Evolutionary conservation across 768 basidiomycete species (phyloP), one percentile per base, ranked within the genome.

Genomic region (Trametes cinnabarina): DNA sequence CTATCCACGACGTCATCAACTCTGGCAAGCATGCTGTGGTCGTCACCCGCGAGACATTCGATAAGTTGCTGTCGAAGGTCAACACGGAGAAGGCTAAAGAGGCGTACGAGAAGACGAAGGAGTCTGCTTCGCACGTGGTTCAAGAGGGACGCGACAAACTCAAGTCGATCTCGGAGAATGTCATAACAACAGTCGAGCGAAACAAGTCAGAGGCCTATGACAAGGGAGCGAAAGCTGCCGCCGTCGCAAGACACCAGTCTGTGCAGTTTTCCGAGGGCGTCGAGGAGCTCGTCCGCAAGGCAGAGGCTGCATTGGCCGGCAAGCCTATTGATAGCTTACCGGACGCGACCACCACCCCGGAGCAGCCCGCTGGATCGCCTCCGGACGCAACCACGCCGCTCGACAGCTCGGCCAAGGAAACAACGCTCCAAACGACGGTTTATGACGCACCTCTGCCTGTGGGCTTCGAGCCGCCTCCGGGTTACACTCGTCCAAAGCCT

Each of bases 391-490:
- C 69, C 17, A 61, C 70, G 10, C 58, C 66, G 11, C 62, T 69
- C 15, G 63, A 53, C 26, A 58, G 52, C 53, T 43, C 58, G n/a
- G 20, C 43, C 49, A 60, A 60, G 60, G 26, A 60, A 41, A 40
- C 58, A 22, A 57, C 66, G 55, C 42, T 60, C 10, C 52, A 54
- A 9, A 62, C 58, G n/a, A 73, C 74, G 26, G 75, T 88, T 19
- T 96, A 96, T 68, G 72, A 75, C 43, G 80, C 74, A 17, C 87
- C 88, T 6, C 78, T 98, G 22, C 97, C 96, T n/a, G 73, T 99
- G 49, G 96, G 94, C 12, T 92, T 91, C 70, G 94, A 98, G 71
- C 92, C 89, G 10, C 95, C 96, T 32, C 92, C 92, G 22, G 96
- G 96, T 19, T 98, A 85, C 71, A 77, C 80, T 55, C 80, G 85